A percentile compares a stretch with the other conserved stretches of the same genome.
phyloP scores from a whole-genome alignment of 2,329 filamentous ascomycete species.

The Fusarium mexicanum region DNA sequence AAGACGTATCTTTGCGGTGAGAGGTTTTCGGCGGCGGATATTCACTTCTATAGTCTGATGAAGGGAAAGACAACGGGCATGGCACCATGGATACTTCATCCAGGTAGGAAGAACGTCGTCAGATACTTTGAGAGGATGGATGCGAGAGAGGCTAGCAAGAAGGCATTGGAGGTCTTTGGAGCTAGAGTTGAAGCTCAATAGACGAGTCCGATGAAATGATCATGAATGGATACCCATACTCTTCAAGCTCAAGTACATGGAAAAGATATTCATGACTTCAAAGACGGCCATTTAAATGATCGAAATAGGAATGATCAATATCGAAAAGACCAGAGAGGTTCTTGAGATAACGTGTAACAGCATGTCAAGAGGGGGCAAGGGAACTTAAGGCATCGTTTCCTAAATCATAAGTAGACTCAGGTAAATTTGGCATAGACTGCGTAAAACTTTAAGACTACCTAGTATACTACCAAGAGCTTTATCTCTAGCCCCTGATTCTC shows the following conservation, averaged over 20 bases:
- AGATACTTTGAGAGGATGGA: slow-evolving; percentile 3
- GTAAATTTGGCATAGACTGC: neutral
- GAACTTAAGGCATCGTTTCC: neutral
- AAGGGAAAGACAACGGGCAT: neutral
- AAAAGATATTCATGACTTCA: neutral
- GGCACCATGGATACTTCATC: neutral
- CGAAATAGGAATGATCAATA: fast-evolving
- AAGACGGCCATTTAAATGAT: fast-evolving
- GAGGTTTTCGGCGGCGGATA: slow-evolving; percentile 3
- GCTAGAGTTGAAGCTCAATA: neutral
- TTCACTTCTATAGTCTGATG: slow-evolving; percentile 6
- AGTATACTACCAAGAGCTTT: neutral
- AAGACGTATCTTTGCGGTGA: slow-evolving; percentile 2
- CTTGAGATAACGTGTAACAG: fast-evolving
- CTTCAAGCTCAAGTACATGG: fast-evolving
- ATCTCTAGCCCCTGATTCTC: neutral
- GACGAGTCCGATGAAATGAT: fast-evolving
- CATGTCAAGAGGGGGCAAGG: neutral
- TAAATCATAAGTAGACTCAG: neutral
- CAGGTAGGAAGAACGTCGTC: slow-evolving; percentile 1
- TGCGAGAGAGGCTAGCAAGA: neutral
- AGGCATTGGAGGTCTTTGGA: neutral
- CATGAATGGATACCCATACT: fast-evolving
- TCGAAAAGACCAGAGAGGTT: fast-evolving
- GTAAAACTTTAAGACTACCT: neutral